phyloP scores from a whole-genome alignment of 1,139 yeast genomes.

The Scheffersomyces titani region DNA sequence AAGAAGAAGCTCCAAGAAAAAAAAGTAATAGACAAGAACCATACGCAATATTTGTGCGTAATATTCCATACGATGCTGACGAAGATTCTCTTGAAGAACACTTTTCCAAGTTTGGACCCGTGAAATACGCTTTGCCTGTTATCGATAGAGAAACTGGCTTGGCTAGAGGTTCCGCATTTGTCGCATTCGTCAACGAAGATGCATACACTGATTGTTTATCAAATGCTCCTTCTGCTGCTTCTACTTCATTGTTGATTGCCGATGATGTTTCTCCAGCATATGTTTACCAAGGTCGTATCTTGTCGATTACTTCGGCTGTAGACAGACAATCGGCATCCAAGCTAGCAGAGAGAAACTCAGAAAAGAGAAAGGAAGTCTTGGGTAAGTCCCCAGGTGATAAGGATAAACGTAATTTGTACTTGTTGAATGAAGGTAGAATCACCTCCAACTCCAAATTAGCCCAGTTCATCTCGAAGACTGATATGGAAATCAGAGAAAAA shows the following conservation, averaged over 20 bases:
- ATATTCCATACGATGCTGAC: constrained; percentile 93
- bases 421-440: constrained; percentile 93
- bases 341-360: constrained; percentile 73
- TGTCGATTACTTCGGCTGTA: constrained; percentile 81
- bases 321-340: constrained; percentile 82
- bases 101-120: constrained; percentile 80
- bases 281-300: constrained; percentile 89
- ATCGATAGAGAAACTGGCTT: constrained; percentile 81
- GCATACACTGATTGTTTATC: constrained; percentile 69
- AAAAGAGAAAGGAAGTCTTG: constrained; percentile 68
- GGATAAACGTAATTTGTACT: constrained; percentile 82
- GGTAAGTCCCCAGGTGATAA: constrained; percentile 81
- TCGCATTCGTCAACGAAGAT: constrained; percentile 69
- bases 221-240: constrained; percentile 75
- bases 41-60: constrained; percentile 81
- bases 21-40: constrained; percentile 64
- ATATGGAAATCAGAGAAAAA: constrained; percentile 85
- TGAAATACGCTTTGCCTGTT: constrained; percentile 92
- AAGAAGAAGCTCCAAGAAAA: constrained; percentile 31
- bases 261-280: constrained; percentile 90
- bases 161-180: constrained; percentile 94
- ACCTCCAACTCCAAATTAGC: constrained; percentile 81
- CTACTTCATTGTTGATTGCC: constrained; percentile 80
- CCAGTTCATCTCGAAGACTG: constrained; percentile 63
- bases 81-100: constrained; percentile 75